A percentile compares a stretch with the other conserved stretches of the same genome.
Evolutionary conservation across 148 eudicot species (phyloP).

Genomic region (Fagopyrum homotropicum): DNA sequence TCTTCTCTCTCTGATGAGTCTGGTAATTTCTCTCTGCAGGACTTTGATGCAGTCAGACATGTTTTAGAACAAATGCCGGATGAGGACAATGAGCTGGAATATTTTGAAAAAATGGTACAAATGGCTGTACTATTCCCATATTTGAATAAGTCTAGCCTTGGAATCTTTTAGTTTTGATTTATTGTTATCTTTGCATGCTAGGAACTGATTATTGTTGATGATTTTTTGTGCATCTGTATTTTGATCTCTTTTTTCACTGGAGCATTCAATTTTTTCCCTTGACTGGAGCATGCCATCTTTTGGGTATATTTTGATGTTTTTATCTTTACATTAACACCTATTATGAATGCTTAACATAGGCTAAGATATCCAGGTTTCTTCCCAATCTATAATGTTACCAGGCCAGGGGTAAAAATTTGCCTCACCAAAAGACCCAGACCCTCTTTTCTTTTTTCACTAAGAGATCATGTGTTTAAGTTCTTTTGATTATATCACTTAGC

Average conservation of each 20-base stretch:
- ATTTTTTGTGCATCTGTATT: neutral
- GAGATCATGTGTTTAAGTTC: neutral
- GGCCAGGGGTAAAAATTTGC: neutral
- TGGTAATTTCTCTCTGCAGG: conserved; percentile 30
- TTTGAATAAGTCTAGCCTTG: neutral
- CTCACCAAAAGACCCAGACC: neutral
- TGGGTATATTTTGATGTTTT: neutral
- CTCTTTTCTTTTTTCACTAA: neutral
- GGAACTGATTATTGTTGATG: neutral
- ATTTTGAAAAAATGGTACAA: conserved; percentile 72
- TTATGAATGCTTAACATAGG: neutral
- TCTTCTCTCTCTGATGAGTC: neutral
- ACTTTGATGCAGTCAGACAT: conserved; percentile 78
- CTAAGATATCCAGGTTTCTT: too few relatives aligned
- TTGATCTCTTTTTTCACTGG: neutral
- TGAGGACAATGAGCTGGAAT: conserved; percentile 66
- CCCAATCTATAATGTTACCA: neutral
- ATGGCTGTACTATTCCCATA: neutral
- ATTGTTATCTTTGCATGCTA: neutral
- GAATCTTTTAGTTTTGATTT: neutral
- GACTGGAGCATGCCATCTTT: neutral
- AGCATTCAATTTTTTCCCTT: neutral
- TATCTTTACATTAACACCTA: neutral
- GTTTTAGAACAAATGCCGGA: conserved; percentile 54
- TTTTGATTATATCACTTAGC: neutral